A percentile compares a stretch with the other conserved stretches of the same genome.
Evolutionary conservation across 352 stramenopile genomes (phyloP).

Genomic region (Saprolegnia parasitica): DNA sequence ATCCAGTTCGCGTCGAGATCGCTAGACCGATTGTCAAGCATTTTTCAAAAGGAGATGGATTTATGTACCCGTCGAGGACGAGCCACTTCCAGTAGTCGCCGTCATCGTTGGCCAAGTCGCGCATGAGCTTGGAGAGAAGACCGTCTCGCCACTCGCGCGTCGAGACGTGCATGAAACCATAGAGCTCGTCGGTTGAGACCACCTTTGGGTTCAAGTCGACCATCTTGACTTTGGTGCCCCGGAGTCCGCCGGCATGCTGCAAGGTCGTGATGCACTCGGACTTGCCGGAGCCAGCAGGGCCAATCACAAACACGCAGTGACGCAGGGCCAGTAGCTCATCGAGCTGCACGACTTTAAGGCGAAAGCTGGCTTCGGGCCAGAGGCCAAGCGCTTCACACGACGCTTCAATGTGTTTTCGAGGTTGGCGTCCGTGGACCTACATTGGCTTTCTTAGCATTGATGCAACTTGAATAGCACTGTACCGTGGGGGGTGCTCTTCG

Average conservation of each 20-base stretch:
- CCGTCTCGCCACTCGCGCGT: conserved; percentile 96
- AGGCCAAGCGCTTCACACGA: conserved; percentile 87
- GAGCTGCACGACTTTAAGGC: conserved; percentile 93
- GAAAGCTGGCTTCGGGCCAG: conserved; percentile 90
- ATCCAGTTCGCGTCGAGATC: conserved; percentile 85
- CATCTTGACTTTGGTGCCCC: conserved; percentile 46
- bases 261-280: conserved; percentile 92
- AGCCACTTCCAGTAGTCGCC: conserved; percentile 91
- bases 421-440: conserved; percentile 73
- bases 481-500: conserved; percentile 71
- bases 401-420: conserved; percentile 88
- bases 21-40: too few species aligned
- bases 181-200: conserved; percentile 95
- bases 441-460: neutral
- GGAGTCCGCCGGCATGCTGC: conserved; percentile 30
- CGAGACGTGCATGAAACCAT: conserved; percentile 92
- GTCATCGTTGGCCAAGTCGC: conserved; percentile 75
- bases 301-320: conserved; percentile 96
- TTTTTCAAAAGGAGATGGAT: too few species aligned
- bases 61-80: conserved; percentile 89
- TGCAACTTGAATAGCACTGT: neutral
- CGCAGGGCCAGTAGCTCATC: conserved; percentile 92
- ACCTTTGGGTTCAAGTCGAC: conserved; percentile 94
- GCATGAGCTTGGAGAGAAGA: conserved; percentile 92
- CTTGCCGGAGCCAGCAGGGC: conserved; percentile 89